Conservation (phyloP, 805 yeast genomes). For the Tetrapisispora namnaoensis region DNA sequence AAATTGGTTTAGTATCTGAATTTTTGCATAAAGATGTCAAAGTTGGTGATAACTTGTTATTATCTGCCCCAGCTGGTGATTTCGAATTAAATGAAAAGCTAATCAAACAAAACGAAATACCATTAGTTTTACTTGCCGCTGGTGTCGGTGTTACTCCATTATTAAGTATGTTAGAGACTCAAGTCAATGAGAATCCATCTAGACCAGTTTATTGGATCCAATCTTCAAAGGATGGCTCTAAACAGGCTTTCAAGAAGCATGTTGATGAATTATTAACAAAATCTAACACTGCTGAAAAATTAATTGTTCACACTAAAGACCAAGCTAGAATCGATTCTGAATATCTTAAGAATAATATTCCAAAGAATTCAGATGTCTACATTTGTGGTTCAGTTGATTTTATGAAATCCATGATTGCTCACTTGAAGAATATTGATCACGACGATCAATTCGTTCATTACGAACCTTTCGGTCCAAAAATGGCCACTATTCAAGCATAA, state of each 20-base stretch:
- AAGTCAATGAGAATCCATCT: slow-evolving; percentile 16
- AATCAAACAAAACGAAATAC: slow-evolving; percentile 25
- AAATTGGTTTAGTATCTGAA: slow-evolving; percentile 40
- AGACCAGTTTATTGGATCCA: slow-evolving; percentile 29
- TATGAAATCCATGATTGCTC: slow-evolving; percentile 20
- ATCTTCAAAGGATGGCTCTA: slow-evolving; percentile 16
- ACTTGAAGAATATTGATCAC: slow-evolving; percentile 15
- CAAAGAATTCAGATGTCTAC: slow-evolving; percentile 24
- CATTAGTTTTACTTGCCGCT: slow-evolving; percentile 41
- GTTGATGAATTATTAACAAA: slow-evolving; percentile 16
- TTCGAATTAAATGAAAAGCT: slow-evolving; percentile 29
- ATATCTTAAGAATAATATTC: slow-evolving; percentile 17
- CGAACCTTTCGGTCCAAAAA: slow-evolving; percentile 30
- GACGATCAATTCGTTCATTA: slow-evolving; percentile 23
- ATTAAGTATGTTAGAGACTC: slow-evolving; percentile 39
- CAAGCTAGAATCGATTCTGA: slow-evolving; percentile 19
- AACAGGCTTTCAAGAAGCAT: slow-evolving; percentile 20
- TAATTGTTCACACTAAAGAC: slow-evolving; percentile 15
- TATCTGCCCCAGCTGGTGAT: slow-evolving; percentile 54
- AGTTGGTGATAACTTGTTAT: slow-evolving; percentile 39
- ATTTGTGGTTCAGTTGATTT: slow-evolving; percentile 26
- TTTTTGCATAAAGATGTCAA: slow-evolving; percentile 39
- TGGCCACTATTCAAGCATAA: slow-evolving; percentile 21
- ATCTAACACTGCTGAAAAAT: slow-evolving; percentile 8
- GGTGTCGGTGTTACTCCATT: slow-evolving; percentile 66